These are phyloP conservation scores for Cutaneotrichosporon daszewskae DNA, from an alignment of 1,284 basidiomycete genomes.

Conservation along the genomic window DNA sequence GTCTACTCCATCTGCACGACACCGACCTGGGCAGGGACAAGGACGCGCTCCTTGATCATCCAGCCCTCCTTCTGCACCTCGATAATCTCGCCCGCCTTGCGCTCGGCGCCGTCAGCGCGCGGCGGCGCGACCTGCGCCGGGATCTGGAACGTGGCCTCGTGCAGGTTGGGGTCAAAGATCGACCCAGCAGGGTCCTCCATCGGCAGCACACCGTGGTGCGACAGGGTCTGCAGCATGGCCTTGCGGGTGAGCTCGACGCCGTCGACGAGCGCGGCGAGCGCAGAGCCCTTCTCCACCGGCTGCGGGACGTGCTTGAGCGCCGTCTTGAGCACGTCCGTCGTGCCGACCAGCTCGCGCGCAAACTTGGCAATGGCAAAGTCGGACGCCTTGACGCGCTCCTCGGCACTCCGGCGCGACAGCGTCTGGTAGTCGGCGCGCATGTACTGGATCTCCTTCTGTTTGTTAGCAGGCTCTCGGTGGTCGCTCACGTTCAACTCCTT, in stretches of 20 bases:
- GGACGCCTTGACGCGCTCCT: slow-evolving; percentile 85
- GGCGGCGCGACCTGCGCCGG: slow-evolving; percentile 61
- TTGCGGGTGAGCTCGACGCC: slow-evolving; percentile 92
- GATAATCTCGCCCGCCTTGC: slow-evolving; percentile 76
- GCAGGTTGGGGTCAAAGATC: slow-evolving; percentile 86
- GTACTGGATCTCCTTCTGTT: slow-evolving; percentile 74
- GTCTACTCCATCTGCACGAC: slow-evolving; percentile 58
- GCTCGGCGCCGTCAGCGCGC: slow-evolving; percentile 50
- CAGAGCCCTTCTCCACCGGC: slow-evolving; percentile 49
- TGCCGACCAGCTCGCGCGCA: slow-evolving; percentile 81
- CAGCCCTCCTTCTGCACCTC: slow-evolving; percentile 90
- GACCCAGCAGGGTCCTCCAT: slow-evolving; percentile 66
- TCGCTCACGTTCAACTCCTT: slow-evolving; percentile 14
- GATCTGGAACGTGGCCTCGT: slow-evolving; percentile 92
- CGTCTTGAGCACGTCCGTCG: slow-evolving; percentile 82
- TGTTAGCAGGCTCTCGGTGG: slow-evolving; percentile 1
- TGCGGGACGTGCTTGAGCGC: slow-evolving; percentile 76
- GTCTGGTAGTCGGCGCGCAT: slow-evolving; percentile 93
- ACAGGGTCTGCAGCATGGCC: slow-evolving; percentile 80
- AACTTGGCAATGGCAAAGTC: slow-evolving; percentile 92
- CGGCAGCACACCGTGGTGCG: slow-evolving; percentile 86
- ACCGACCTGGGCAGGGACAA: slow-evolving; percentile 94
- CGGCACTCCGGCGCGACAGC: slow-evolving; percentile 78
- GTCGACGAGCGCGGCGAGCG: slow-evolving; percentile 64
- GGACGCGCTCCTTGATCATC: slow-evolving; percentile 82